phyloP scores from a whole-genome alignment of 1,139 yeast species.

The Casaregolazyma lundiana region DNA sequence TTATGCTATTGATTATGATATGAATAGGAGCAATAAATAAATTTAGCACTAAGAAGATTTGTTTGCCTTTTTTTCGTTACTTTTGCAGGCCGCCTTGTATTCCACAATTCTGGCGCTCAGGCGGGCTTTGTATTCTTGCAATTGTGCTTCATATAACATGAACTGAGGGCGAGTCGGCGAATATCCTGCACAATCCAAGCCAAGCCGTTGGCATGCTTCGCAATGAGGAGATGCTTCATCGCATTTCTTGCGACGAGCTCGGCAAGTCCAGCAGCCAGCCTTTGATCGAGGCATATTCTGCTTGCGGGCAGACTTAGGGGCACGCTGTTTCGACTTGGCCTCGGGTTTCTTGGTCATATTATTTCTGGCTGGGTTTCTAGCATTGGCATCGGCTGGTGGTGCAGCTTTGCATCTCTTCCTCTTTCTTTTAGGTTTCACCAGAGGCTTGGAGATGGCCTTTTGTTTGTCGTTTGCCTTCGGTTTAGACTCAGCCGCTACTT shows the following conservation, averaged over 20 bases:
- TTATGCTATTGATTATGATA: background rate
- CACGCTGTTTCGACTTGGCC: background rate
- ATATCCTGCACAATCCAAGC: constrained; percentile 38
- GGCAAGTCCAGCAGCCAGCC: constrained; percentile 50
- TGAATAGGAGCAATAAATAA: background rate
- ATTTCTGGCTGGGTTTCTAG: background rate
- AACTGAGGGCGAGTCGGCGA: constrained; percentile 46
- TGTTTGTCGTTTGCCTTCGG: background rate
- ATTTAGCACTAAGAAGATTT: background rate
- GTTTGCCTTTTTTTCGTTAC: constrained; percentile 2
- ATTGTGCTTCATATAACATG: constrained; percentile 35
- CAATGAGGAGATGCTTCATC: constrained; percentile 27
- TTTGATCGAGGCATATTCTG: constrained; percentile 6
- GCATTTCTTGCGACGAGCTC: constrained; percentile 40
- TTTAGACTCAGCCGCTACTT: too few relatives aligned
- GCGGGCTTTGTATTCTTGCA: constrained; percentile 8
- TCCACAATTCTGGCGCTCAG: constrained; percentile 1
- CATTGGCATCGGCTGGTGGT: background rate
- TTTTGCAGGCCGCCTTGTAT: background rate
- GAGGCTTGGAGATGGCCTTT: too few relatives aligned
- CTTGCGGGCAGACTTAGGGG: background rate
- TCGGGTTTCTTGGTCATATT: background rate
- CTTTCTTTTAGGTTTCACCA: too few relatives aligned
- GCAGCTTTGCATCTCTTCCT: too few relatives aligned
- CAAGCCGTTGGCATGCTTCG: constrained; percentile 36